Evolutionary conservation across 2,329 filamentous ascomycete species (phyloP).

Genomic region (Paraphaeosphaeria minitans): DNA sequence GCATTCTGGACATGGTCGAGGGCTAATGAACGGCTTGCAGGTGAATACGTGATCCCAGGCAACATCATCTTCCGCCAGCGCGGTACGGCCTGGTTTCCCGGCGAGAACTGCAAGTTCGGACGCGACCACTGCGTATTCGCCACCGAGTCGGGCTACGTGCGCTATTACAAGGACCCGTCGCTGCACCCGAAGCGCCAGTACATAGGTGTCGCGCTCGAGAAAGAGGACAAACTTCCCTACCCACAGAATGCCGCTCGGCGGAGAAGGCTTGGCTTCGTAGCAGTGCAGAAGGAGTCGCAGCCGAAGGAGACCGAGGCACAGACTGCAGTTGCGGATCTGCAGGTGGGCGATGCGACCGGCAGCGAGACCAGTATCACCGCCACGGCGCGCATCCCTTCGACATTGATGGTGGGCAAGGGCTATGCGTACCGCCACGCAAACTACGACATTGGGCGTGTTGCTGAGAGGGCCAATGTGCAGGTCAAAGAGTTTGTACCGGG

Average conservation of each 20-base stretch:
- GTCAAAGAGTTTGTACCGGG: slow-evolving; percentile 62
- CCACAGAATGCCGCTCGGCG: slow-evolving; percentile 74
- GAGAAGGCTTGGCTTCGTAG: slow-evolving; percentile 76
- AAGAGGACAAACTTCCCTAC: slow-evolving; percentile 78
- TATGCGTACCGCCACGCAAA: slow-evolving; percentile 71
- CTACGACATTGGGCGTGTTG: slow-evolving; percentile 69
- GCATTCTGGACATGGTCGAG: background rate
- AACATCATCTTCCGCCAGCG: slow-evolving; percentile 99
- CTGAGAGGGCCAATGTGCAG: slow-evolving; percentile 63
- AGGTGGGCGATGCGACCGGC: slow-evolving; percentile 25
- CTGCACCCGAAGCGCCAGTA: slow-evolving; percentile 87
- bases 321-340: slow-evolving; percentile 27
- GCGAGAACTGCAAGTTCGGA: slow-evolving; percentile 93
- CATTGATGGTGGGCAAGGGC: slow-evolving; percentile 51
- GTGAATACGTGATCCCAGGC: slow-evolving; percentile 90
- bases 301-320: slow-evolving; percentile 24
- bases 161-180: slow-evolving; percentile 90
- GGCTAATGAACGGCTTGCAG: slow-evolving; percentile 51
- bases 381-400: slow-evolving; percentile 33
- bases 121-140: slow-evolving; percentile 96
- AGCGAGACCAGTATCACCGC: slow-evolving; percentile 24
- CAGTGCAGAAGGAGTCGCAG: slow-evolving; percentile 46
- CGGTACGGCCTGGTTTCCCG: slow-evolving; percentile 91
- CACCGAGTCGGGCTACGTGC: slow-evolving; percentile 84
- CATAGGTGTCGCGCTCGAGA: slow-evolving; percentile 90